phyloP scores from a whole-genome alignment of 1,139 yeast genomes.

The Meyerozyma carpophila region DNA sequence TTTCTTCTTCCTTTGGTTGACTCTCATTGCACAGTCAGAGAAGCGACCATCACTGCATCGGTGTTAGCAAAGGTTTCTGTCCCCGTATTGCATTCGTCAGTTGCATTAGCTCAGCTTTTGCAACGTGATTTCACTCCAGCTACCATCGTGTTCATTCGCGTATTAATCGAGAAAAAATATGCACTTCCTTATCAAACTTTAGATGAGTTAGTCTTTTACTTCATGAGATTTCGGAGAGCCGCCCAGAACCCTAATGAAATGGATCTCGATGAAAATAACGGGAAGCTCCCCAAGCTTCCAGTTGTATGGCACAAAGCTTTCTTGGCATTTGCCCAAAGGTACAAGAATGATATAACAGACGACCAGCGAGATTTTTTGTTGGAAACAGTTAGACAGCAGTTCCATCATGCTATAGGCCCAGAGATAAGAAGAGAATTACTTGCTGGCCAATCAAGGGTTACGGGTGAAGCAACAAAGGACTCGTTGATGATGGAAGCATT shows the following conservation, averaged over 20 bases:
- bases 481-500: conserved; percentile 39
- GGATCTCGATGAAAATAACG: conserved; percentile 27
- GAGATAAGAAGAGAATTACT: conserved; percentile 90
- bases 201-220: conserved; percentile 92
- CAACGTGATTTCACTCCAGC: conserved; percentile 87
- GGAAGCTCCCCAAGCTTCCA: conserved; percentile 66
- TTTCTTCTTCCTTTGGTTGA: conserved; percentile 87
- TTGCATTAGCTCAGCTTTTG: conserved; percentile 79
- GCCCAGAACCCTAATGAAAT: conserved; percentile 27
- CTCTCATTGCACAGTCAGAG: conserved; percentile 79
- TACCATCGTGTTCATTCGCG: conserved; percentile 83
- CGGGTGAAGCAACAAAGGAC: conserved; percentile 21
- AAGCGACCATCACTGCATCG: conserved; percentile 93
- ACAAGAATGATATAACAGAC: conserved; percentile 93
- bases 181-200: conserved; percentile 96
- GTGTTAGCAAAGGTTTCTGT: conserved; percentile 84
- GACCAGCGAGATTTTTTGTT: conserved; percentile 92
- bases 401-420: conserved; percentile 85
- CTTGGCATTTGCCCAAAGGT: conserved; percentile 88
- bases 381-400: conserved; percentile 87
- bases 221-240: conserved; percentile 79
- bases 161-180: conserved; percentile 86
- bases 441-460: conserved; percentile 61
- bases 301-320: conserved; percentile 97
- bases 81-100: conserved; percentile 94